Evolutionary conservation across 2,329 filamentous ascomycete genomes (phyloP).

Genomic region (Sclerotinia subarctica): DNA sequence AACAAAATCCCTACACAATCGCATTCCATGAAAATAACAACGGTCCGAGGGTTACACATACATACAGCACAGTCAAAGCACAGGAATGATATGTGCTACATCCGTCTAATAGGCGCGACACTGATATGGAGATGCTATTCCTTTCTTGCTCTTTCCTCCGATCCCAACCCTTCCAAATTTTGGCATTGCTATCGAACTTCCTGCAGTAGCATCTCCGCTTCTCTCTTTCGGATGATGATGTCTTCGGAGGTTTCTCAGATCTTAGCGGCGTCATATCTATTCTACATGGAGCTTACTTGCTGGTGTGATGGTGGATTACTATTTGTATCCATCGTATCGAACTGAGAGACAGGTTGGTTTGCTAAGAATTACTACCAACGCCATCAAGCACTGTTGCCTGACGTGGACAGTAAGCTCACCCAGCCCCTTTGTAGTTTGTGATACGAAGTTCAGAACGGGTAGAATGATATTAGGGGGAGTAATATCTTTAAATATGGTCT

Average conservation of each 20-base stretch:
- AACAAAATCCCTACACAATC: not conserved
- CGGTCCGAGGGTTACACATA: not conserved
- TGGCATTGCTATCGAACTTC: not conserved
- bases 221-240: not conserved
- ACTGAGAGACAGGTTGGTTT: not conserved
- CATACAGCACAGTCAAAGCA: constrained; percentile 2
- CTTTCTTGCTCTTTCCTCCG: not conserved
- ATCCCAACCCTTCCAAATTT: not conserved
- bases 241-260: constrained; percentile 3
- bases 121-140: not conserved
- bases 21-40: not conserved
- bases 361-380: not conserved
- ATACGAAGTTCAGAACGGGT: not conserved
- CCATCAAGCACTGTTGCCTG: not conserved
- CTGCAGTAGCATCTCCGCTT: constrained; percentile 7
- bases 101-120: not conserved
- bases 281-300: not conserved
- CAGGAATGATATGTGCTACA: not conserved
- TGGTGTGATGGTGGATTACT: not conserved
- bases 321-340: constrained; percentile 1
- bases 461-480: not conserved
- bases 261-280: not conserved
- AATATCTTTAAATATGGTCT: not conserved
- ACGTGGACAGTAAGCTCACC: constrained; percentile 15
- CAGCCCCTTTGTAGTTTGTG: not conserved